Base-by-base conservation (phyloP, 1,284 basidiomycete genomes). In the Trichosporon coremiiforme region DNA sequence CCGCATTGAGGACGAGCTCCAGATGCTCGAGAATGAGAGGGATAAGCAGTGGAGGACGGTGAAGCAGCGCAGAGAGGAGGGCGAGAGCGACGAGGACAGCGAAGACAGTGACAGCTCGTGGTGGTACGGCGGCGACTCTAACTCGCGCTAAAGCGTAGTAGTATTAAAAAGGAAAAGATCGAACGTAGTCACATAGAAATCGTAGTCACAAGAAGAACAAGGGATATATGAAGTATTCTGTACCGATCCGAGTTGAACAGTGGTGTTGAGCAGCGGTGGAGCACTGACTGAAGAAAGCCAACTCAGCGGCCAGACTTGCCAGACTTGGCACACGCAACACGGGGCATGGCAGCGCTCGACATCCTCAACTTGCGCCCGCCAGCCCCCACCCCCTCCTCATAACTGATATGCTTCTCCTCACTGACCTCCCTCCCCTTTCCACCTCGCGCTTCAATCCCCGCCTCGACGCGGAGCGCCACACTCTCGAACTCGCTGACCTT, bases 1-100 rank as follows among this genome's bases (percentile, higher is more conserved):
- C 70, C 78, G 78, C 60, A 87, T 93, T n/a, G 91, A 92, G 82
- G 73, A 76, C 33, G 90, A 90, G 74, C 77, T 90, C 38, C 86
- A 86, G 70, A 83, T 84, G 53, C 77, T 90, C 22, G 88, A 88
- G 72, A 75, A 76, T 68, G 73, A 77, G 74, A 79, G 84, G 74
- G 83, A 85, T 75, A 74, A 75, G 36, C 73, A 77, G 63, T 83
- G 83, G 85, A 68, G 71, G 12, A 70, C 74, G n/a, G 77, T 80
- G 33, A 75, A 72, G 68, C 75, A 68, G 25, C 65, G 70, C n/a
- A 60, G 79, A 15, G 78, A 79, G 69, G 62, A 67, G 4, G 80
- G 79, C 20, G 78, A 79, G 68, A 74, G 71, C 50, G 78, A 81
- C 62, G 29, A 31, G 25, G 76, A 73, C 38, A 78, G 78, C 31